Evolutionary conservation across 306 rosid genomes (phyloP).

Genomic region (Vachellia collinsii): DNA sequence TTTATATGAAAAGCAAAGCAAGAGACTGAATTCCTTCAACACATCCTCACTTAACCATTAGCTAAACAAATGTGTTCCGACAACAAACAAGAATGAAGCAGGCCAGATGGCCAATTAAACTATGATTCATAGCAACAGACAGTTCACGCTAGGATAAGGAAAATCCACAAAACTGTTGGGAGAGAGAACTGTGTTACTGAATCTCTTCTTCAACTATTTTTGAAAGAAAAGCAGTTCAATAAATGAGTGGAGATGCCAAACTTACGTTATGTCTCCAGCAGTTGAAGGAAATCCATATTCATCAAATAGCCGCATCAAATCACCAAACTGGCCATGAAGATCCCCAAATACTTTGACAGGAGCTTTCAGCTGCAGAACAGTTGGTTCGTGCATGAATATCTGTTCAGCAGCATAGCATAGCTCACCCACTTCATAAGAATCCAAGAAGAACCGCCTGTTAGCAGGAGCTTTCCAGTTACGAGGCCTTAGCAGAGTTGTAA

Average conservation of each 20-base stretch:
- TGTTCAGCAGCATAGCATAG: constrained; percentile 99
- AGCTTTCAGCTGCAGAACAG: constrained; percentile 98
- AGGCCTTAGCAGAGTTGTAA: constrained; percentile 84
- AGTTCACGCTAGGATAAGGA: constrained; percentile 18
- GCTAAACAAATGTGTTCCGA: constrained; percentile 3
- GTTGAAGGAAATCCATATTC: constrained; percentile 99
- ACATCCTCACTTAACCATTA: constrained; percentile 31
- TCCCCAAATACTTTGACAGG: constrained; percentile 98
- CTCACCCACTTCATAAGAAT: constrained; percentile 99
- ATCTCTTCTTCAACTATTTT: constrained; percentile 13
- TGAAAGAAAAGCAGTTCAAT: constrained; percentile 24
- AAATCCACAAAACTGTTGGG: constrained; percentile 15
- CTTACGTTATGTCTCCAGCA: constrained; percentile 98
- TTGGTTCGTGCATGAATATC: constrained; percentile 95
- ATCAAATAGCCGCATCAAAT: constrained; percentile 97
- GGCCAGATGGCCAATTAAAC: constrained; percentile 27
- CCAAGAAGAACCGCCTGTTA: constrained; percentile 91
- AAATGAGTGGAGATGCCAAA: constrained; percentile 34
- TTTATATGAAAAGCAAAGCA: constrained; percentile 32
- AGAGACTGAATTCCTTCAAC: constrained; percentile 15
- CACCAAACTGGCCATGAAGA: constrained; percentile 99
- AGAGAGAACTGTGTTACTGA: constrained; percentile 8
- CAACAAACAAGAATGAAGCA: constrained; percentile 11
- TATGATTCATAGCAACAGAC: background rate
- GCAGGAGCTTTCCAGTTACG: constrained; percentile 97